Evolutionary conservation across 108 stramenopile genomes (phyloP).

Genomic region (Epithemia pelagica): DNA sequence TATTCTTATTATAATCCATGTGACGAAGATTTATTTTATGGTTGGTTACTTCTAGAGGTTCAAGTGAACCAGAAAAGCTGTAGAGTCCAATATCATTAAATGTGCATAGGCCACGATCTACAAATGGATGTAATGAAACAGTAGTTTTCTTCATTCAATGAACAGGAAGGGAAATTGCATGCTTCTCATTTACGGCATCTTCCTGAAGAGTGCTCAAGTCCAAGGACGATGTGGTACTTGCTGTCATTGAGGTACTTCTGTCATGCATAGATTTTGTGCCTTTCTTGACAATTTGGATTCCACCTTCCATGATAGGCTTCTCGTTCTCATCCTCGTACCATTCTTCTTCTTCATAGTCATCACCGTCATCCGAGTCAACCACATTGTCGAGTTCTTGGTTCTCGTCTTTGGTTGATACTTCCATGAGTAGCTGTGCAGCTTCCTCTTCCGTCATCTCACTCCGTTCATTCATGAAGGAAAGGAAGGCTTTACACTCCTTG

Average conservation of each 20-base stretch:
- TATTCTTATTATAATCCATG: no score
- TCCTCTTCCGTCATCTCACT: conserved; percentile 1
- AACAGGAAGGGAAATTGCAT: no score
- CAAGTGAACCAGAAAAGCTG: no score
- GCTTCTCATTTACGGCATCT: no score
- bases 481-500: conserved; percentile 34
- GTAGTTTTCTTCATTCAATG: no score
- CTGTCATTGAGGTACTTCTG: neutral
- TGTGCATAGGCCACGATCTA: no score
- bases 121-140: no score
- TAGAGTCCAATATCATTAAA: no score
- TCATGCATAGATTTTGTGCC: neutral
- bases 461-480: conserved; percentile 15
- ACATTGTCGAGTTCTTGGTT: neutral
- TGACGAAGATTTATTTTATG: no score
- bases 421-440: neutral
- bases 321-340: neutral
- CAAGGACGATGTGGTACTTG: neutral
- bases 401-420: neutral
- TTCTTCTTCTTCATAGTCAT: neutral
- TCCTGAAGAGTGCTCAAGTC: no score
- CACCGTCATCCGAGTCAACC: neutral
- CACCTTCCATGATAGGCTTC: neutral
- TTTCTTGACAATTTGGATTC: neutral
- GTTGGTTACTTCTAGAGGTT: no score